Percentiles rank a stretch among this genome's conserved stretches.
Evolutionary conservation across 345 rosid genomes (phyloP).

Genomic region (Trapa bicornis): DNA sequence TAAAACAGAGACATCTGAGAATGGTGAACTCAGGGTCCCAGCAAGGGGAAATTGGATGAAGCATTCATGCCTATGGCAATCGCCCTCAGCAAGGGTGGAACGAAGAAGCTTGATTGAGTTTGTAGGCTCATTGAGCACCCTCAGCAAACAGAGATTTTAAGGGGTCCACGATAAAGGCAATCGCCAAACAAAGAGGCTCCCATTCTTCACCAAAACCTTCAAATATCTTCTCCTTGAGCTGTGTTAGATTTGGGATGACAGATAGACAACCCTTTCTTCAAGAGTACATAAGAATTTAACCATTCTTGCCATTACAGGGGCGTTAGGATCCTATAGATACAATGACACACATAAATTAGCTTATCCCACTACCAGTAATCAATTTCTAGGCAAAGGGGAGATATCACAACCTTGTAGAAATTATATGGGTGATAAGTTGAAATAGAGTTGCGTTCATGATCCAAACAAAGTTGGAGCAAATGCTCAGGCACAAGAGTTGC

Average conservation of each 20-base stretch:
- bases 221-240: too few species aligned
- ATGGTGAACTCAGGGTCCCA: conserved; percentile 6
- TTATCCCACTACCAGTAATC: background rate
- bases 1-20: conserved; percentile 10
- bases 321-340: conserved; percentile 52
- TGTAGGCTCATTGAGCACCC: too few species aligned
- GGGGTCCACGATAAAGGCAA: too few species aligned
- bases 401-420: conserved; percentile 72
- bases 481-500: conserved; percentile 76
- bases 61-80: too few species aligned
- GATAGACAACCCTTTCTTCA: conserved; percentile 26
- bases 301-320: conserved; percentile 58
- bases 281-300: conserved; percentile 47
- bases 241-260: background rate
- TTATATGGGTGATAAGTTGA: conserved; percentile 40
- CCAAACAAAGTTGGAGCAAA: conserved; percentile 56
- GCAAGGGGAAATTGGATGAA: conserved; percentile 14
- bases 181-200: too few species aligned
- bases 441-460: conserved; percentile 34
- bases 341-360: conserved; percentile 5
- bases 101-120: too few species aligned
- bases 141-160: too few species aligned
- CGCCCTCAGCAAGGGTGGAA: too few species aligned
- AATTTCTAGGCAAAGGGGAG: background rate
- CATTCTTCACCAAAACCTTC: too few species aligned